These are phyloP conservation scores for Halenospora varia DNA, from an alignment of 495 filamentous ascomycete species.

Conservation along the genomic window DNA sequence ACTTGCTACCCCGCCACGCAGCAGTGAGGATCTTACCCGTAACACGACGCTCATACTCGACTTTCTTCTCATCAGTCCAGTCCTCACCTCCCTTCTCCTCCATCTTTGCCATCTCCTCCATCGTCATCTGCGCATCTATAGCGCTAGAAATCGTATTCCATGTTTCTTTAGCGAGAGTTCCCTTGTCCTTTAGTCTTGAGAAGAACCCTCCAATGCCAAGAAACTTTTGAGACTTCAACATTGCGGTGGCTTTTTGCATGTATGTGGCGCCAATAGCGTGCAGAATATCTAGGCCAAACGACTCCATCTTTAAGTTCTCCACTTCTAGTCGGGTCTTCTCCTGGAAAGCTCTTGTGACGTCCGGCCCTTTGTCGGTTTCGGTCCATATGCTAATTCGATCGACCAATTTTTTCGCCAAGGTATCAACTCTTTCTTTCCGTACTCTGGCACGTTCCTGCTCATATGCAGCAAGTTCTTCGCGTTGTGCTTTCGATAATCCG, in stretches of 20 bases:
- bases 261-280: constrained; percentile 93
- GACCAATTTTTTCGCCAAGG: constrained; percentile 75
- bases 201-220: constrained; percentile 95
- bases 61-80: constrained; percentile 97
- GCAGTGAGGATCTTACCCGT: constrained; percentile 99
- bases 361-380: constrained; percentile 83
- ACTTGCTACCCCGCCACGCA: constrained; percentile 95
- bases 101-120: constrained; percentile 97
- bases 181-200: constrained; percentile 91
- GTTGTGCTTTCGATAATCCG: constrained; percentile 81
- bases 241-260: constrained; percentile 75
- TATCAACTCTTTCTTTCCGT: constrained; percentile 87
- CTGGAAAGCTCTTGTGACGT: constrained; percentile 85
- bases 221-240: constrained; percentile 94
- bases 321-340: constrained; percentile 93
- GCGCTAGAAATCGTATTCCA: constrained; percentile 96
- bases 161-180: constrained; percentile 91
- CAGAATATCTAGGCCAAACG: constrained; percentile 93
- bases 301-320: constrained; percentile 99
- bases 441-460: constrained; percentile 80
- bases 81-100: constrained; percentile 95
- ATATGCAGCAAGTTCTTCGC: constrained; percentile 81
- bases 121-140: constrained; percentile 96
- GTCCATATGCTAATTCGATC: constrained; percentile 95
- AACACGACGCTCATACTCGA: constrained; percentile 91